These are phyloP conservation scores for Massariosphaeria phaeospora DNA, from an alignment of 495 filamentous ascomycete species.

Conservation along the genomic window DNA sequence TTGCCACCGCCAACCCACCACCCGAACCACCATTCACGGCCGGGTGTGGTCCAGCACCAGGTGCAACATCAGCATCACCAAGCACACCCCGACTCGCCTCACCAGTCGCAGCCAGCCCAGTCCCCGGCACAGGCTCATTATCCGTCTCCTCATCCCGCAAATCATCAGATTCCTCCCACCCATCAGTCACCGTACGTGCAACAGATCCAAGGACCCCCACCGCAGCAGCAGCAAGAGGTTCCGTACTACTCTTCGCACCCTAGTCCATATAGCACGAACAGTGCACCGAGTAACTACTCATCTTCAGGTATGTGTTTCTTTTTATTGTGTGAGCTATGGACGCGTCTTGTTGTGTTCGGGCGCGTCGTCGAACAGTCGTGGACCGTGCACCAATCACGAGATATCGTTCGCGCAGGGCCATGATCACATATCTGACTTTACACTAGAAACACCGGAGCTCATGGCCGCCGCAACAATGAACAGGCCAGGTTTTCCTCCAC, in stretches of 20 bases:
- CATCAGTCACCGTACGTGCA: slow-evolving; percentile 43
- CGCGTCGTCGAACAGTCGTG: too few species aligned
- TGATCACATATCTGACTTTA: slow-evolving; percentile 10
- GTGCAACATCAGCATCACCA: slow-evolving; percentile 41
- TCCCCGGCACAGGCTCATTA: slow-evolving; percentile 38
- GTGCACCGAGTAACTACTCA: slow-evolving; percentile 41
- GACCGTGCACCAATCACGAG: neutral
- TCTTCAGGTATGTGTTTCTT: slow-evolving; percentile 38
- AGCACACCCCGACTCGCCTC: slow-evolving; percentile 41
- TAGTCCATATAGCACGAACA: slow-evolving; percentile 43
- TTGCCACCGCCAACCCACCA: slow-evolving; percentile 42
- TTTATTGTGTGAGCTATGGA: neutral
- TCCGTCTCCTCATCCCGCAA: slow-evolving; percentile 41
- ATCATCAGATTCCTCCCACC: slow-evolving; percentile 36
- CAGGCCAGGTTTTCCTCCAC: slow-evolving; percentile 72
- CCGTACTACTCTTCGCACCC: slow-evolving; percentile 42
- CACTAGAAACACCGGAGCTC: slow-evolving; percentile 73
- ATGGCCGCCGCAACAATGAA: slow-evolving; percentile 93
- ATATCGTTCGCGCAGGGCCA: neutral
- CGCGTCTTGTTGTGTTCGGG: too few species aligned
- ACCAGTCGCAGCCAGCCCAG: slow-evolving; percentile 36
- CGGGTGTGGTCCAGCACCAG: slow-evolving; percentile 35
- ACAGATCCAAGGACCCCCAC: slow-evolving; percentile 34
- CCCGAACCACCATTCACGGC: slow-evolving; percentile 33
- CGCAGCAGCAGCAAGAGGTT: slow-evolving; percentile 36